Conservation (phyloP, 805 yeast genomes). For the Wickerhamiella spandovensis region DNA sequence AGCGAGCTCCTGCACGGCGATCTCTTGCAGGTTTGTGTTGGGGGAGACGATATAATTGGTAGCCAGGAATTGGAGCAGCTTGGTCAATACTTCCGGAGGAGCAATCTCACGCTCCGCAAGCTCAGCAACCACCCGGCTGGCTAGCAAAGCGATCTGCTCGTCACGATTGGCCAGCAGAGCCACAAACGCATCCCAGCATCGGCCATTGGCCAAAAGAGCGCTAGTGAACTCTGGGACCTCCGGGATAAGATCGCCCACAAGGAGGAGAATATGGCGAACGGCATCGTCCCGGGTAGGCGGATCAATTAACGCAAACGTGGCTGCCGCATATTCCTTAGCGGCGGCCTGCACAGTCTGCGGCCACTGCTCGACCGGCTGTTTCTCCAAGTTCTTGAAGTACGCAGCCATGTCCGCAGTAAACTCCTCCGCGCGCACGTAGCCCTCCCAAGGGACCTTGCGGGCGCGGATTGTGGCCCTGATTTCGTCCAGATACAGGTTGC, state of each 20-base stretch:
- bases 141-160: slow-evolving; percentile 40
- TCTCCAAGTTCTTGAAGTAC: slow-evolving; percentile 40
- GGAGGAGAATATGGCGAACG: slow-evolving; percentile 48
- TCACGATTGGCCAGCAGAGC: slow-evolving; percentile 40
- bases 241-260: slow-evolving; percentile 40
- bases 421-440: slow-evolving; percentile 60
- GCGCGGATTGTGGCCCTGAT: slow-evolving; percentile 48
- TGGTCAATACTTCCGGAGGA: slow-evolving; percentile 25
- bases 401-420: slow-evolving; percentile 57
- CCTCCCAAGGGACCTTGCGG: slow-evolving; percentile 86
- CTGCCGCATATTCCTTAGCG: slow-evolving; percentile 39
- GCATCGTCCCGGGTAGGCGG: slow-evolving; percentile 48
- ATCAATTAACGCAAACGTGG: slow-evolving; percentile 41
- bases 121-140: slow-evolving; percentile 40
- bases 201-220: slow-evolving; percentile 33
- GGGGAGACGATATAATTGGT: slow-evolving; percentile 25
- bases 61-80: slow-evolving; percentile 23
- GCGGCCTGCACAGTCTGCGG: slow-evolving; percentile 25
- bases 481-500: slow-evolving; percentile 23
- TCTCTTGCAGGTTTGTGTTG: slow-evolving; percentile 40
- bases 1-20: slow-evolving; percentile 52
- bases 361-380: slow-evolving; percentile 26
- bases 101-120: slow-evolving; percentile 29
- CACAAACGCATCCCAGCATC: slow-evolving; percentile 29
- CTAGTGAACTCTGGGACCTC: slow-evolving; percentile 19